Evolutionary conservation across 139 green algal genomes (phyloP).

Genomic region (Ettlia oleoabundans): DNA sequence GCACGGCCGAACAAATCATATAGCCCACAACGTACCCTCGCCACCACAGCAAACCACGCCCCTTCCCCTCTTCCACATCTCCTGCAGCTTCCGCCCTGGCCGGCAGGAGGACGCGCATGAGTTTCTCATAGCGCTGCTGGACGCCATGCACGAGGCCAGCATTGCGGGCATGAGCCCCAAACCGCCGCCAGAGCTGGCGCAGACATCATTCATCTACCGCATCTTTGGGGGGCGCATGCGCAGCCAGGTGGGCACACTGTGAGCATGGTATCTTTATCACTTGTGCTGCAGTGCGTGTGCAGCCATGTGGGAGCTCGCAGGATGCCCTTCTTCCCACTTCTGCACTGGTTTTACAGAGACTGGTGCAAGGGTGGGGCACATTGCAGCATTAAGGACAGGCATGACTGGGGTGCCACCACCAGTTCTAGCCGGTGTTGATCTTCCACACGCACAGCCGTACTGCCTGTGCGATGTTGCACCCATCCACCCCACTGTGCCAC

Average conservation of each 20-base stretch:
- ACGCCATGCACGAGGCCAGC: constrained; percentile 86
- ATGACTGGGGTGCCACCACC: no score
- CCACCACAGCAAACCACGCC: neutral
- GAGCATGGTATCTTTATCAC: no score
- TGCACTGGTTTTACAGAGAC: neutral
- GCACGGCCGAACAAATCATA: no score
- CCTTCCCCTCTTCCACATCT: neutral
- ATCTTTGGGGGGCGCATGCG: constrained; percentile 91
- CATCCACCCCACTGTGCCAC: no score
- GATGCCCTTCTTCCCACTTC: neutral
- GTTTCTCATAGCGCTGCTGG: constrained; percentile 89
- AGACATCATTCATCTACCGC: constrained; percentile 85
- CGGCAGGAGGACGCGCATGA: constrained; percentile 93
- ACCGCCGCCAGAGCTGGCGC: constrained; percentile 66
- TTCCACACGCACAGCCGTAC: no score
- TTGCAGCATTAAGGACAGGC: no score
- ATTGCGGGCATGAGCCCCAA: constrained; percentile 62
- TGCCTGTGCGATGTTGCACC: no score
- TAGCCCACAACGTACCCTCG: no score
- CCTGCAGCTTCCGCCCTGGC: constrained; percentile 80
- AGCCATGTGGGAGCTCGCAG: neutral
- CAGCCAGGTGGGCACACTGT: constrained; percentile 85
- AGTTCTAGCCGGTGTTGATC: no score
- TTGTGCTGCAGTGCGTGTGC: no score
- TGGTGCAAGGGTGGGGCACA: no score